Conservation (phyloP, 805 yeast genomes). For the Peterozyma xylosa region DNA sequence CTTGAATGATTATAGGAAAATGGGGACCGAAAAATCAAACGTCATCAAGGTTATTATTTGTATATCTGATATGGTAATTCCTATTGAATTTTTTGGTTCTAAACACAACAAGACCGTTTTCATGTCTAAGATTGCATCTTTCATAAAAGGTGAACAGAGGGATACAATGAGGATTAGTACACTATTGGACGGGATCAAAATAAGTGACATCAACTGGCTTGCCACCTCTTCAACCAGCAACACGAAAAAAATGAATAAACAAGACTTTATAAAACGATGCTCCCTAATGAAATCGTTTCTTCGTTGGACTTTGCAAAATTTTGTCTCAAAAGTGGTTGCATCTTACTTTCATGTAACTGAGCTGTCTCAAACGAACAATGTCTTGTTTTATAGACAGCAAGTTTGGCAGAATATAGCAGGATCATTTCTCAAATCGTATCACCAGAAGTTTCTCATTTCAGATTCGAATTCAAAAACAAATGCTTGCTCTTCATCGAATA, state of each 20-base stretch:
- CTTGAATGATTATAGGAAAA: constrained; percentile 20
- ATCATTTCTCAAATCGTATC: constrained; percentile 36
- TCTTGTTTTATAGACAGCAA: constrained; percentile 48
- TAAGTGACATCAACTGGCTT: constrained; percentile 51
- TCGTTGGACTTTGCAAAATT: constrained; percentile 46
- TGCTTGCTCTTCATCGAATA: constrained; percentile 5
- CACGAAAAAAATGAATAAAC: constrained; percentile 22
- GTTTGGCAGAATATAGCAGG: constrained; percentile 43
- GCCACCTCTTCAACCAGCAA: constrained; percentile 19
- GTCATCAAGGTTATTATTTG: constrained; percentile 36
- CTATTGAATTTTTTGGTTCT: constrained; percentile 46
- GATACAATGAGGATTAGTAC: constrained; percentile 26
- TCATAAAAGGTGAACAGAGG: constrained; percentile 29
- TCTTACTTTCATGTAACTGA: constrained; percentile 66
- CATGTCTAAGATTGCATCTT: constrained; percentile 23
- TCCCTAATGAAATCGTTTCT: constrained; percentile 33
- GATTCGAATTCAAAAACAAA: constrained; percentile 4
- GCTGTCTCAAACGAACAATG: constrained; percentile 27
- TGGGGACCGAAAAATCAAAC: neutral
- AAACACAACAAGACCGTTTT: constrained; percentile 36
- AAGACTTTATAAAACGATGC: constrained; percentile 32
- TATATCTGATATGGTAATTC: constrained; percentile 41
- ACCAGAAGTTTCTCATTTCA: constrained; percentile 24
- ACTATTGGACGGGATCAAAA: constrained; percentile 26
- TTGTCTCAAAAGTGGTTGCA: constrained; percentile 39